Conservation (phyloP, 2,329 filamentous ascomycete species). For the Penicillium rolfsii region DNA sequence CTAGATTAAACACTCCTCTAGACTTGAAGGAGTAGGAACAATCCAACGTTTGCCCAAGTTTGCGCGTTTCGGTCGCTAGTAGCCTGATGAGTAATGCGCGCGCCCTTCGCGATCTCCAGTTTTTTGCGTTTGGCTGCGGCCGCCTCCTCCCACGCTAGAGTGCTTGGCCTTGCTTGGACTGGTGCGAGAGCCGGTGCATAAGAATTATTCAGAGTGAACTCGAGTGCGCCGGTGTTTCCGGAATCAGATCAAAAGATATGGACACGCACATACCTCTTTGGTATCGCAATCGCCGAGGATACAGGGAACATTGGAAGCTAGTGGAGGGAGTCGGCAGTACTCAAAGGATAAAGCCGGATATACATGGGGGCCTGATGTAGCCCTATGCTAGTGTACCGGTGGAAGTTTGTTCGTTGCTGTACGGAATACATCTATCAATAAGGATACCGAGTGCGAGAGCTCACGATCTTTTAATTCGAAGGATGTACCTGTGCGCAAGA, state of each 20-base stretch:
- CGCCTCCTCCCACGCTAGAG: conserved; percentile 26
- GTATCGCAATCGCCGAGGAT: not conserved
- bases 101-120: conserved; percentile 11
- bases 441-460: not conserved
- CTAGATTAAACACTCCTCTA: too few relatives aligned
- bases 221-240: not conserved
- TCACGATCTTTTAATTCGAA: not conserved
- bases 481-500: not conserved
- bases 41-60: not conserved
- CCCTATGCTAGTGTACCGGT: not conserved
- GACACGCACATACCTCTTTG: not conserved
- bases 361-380: not conserved
- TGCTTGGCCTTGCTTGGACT: conserved; percentile 31
- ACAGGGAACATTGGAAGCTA: not conserved
- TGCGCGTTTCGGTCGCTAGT: conserved; percentile 4
- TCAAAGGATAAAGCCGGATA: not conserved
- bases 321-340: not conserved
- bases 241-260: not conserved
- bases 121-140: conserved; percentile 24
- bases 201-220: conserved; percentile 1
- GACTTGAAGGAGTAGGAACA: too few relatives aligned
- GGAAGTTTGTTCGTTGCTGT: not conserved
- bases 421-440: not conserved
- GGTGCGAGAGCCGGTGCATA: conserved; percentile 23
- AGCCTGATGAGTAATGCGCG: conserved; percentile 1